phyloP scores from a whole-genome alignment of 2,329 filamentous ascomycete species.

The Aspergillus hortae region DNA sequence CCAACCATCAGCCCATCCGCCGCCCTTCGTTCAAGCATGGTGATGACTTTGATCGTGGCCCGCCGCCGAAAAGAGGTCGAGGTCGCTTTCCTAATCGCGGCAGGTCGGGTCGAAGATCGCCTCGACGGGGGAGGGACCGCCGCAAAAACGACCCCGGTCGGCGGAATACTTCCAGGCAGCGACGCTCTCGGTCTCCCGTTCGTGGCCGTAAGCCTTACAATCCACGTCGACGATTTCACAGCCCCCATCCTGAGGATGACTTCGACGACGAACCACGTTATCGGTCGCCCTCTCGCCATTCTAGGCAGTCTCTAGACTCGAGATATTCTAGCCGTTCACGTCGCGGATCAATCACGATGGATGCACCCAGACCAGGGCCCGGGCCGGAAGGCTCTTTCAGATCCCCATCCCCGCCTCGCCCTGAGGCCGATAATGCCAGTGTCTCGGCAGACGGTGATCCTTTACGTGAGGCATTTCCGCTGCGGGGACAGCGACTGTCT shows the following conservation, averaged over 20 bases:
- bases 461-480: slow-evolving; percentile 31
- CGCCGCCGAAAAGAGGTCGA: slow-evolving; percentile 33
- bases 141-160: slow-evolving; percentile 29
- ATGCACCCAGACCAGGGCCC: slow-evolving; percentile 26
- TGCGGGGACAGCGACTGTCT: slow-evolving; percentile 30
- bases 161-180: slow-evolving; percentile 22
- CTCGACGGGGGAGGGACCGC: slow-evolving; percentile 32
- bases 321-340: slow-evolving; percentile 27
- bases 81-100: slow-evolving; percentile 32
- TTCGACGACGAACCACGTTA: slow-evolving; percentile 25
- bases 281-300: slow-evolving; percentile 35
- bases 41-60: slow-evolving; percentile 37
- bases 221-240: slow-evolving; percentile 26
- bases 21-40: slow-evolving; percentile 26
- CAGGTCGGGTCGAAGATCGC: slow-evolving; percentile 30
- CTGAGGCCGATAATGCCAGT: slow-evolving; percentile 29
- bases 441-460: slow-evolving; percentile 29
- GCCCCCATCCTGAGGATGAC: slow-evolving; percentile 24
- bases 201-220: slow-evolving; percentile 22
- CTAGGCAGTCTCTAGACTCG: slow-evolving; percentile 29
- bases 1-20: slow-evolving; percentile 18
- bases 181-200: slow-evolving; percentile 31
- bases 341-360: slow-evolving; percentile 23
- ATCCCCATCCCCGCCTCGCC: slow-evolving; percentile 34
- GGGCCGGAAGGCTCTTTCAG: slow-evolving; percentile 22